Percentiles rank a stretch among this genome's conserved stretches.
phyloP scores from a whole-genome alignment of 2,329 filamentous ascomycete genomes.

The Epichloe baconii region DNA sequence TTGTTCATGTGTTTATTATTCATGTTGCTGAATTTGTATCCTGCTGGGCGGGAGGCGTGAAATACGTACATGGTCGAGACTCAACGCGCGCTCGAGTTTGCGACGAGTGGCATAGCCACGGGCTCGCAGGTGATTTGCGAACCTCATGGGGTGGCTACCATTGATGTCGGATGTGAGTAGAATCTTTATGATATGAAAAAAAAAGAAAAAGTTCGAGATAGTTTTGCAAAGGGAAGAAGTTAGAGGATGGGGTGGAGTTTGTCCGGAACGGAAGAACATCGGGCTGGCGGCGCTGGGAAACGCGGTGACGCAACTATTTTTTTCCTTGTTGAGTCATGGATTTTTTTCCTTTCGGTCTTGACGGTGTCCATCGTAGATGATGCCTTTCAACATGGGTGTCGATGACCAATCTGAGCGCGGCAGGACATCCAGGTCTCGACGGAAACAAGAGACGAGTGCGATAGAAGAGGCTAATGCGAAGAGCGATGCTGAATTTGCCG shows the following conservation, averaged over 20 bases:
- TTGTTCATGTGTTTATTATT: background rate
- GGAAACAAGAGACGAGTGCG: background rate
- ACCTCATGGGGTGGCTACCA: conserved; percentile 8
- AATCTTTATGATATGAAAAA: too few species aligned
- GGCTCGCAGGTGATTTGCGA: conserved; percentile 13
- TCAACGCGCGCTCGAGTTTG: conserved; percentile 28
- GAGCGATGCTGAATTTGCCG: background rate
- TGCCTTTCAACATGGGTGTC: background rate
- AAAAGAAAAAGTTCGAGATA: too few species aligned
- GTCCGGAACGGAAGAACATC: conserved; percentile 10
- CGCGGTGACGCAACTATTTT: background rate
- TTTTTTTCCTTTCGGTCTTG: background rate
- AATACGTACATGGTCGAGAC: conserved; percentile 41
- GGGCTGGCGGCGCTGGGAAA: background rate
- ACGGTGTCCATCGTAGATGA: too few species aligned
- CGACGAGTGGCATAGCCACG: conserved; percentile 23
- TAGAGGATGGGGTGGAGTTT: background rate
- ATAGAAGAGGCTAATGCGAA: conserved; percentile 2
- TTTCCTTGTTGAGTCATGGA: background rate
- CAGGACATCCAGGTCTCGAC: background rate
- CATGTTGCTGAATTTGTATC: background rate
- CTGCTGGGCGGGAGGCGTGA: background rate
- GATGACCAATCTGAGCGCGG: background rate
- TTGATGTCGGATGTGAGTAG: background rate
- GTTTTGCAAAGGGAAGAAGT: background rate